These are phyloP conservation scores for Petunia secreta DNA, from an alignment of 257 asterid species.

Conservation along the genomic window DNA sequence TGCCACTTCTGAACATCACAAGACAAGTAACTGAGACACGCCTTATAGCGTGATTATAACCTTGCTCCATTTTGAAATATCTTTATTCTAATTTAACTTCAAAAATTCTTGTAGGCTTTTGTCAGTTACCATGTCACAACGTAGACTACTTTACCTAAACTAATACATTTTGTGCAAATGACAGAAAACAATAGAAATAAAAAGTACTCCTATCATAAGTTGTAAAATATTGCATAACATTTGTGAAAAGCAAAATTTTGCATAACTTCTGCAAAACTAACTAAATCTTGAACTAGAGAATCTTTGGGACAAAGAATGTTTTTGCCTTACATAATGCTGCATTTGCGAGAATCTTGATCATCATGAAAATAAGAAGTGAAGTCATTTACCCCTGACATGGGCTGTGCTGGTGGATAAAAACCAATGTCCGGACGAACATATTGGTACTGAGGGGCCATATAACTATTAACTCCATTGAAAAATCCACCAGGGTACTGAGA, in stretches of 20 bases:
- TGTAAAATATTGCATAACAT: background rate
- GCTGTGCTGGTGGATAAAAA: background rate
- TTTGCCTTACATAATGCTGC: constrained; percentile 1
- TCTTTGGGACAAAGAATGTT: background rate
- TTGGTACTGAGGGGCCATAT: background rate
- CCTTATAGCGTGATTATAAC: no score
- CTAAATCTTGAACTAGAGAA: background rate
- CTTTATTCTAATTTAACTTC: no score
- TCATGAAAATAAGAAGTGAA: background rate
- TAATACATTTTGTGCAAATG: background rate
- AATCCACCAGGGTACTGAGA: constrained; percentile 1
- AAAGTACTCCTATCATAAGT: background rate
- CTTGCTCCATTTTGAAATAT: no score
- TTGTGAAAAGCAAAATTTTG: background rate
- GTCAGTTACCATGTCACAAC: no score
- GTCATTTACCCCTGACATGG: constrained; percentile 11
- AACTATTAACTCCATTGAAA: background rate
- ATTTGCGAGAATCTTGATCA: constrained; percentile 5
- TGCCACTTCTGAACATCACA: constrained; percentile 29
- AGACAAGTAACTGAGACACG: background rate
- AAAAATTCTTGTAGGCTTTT: no score
- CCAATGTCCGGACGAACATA: background rate
- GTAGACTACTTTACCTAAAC: background rate
- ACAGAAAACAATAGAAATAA: background rate
- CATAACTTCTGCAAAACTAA: background rate